Evolutionary conservation across 805 yeast genomes (phyloP), one percentile per base, ranked within the genome.

Genomic region (Candida railenensis): DNA sequence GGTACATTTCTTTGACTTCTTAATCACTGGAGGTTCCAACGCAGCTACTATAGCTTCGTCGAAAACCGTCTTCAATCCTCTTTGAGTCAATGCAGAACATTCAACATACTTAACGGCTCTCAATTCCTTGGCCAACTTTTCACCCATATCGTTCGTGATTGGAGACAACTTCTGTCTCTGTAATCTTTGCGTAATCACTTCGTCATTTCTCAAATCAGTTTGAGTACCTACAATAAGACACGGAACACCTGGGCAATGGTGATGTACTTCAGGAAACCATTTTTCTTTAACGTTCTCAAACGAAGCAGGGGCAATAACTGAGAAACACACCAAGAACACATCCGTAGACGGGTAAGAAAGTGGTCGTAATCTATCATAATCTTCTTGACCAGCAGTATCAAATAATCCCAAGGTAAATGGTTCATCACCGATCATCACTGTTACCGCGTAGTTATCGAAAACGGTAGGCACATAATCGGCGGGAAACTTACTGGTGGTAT

Each of bases 321-420:
- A 86, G 71, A 94, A 92, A 71, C 99, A 94, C 48, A 92, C 96
- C 57, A 92, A 76, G 64, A 92, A 92, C 40, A 92, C 97, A 68
- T 92, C 99, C 3, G 99, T 94, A 45, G 96, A 94, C 15, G 99
- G 98, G 69, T 92, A 92, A 47, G 96, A 86, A 58, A 94, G 80
- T 7, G 99, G 99, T 73, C 99, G 87, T 63, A 92, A 76, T 65
- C 99, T 82, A 74, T 92, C 99, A 69, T 94, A 92, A 76, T 92
- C 99, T 80, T 92, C 99, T 76, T 92, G 99, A 44, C 99, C 99
- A 22, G 99, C 99, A 32, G 99, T 92, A 74, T 92, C 99, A 63
- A 94, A 92, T 51, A 92, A 76, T n/a, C 98, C 97, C 59, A 92
- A 80, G 15, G 97, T 94, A 67, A 89, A 91, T 41, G 99, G 98